Percentiles rank a stretch among this genome's conserved stretches.
Conservation (phyloP, 2,329 filamentous ascomycete genomes). For the Cadophora sp. region DNA sequence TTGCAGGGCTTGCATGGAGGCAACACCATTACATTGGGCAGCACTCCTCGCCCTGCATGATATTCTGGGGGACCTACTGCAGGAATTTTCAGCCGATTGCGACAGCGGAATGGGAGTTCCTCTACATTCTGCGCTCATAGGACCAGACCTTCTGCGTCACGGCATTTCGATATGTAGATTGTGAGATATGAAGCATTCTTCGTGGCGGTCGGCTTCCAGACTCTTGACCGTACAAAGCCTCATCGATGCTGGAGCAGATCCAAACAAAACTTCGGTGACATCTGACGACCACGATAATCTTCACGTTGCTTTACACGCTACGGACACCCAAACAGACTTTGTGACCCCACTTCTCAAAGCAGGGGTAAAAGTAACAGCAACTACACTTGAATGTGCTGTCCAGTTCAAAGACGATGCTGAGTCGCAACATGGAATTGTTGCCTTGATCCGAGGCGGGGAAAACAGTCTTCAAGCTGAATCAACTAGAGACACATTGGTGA, state of each 20-base stretch:
- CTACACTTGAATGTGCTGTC: not conserved
- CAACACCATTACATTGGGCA: not conserved
- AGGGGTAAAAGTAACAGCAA: not conserved
- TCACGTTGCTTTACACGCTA: not conserved
- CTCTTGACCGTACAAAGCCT: not conserved
- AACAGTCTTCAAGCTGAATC: not conserved
- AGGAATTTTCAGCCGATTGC: not conserved
- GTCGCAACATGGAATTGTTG: not conserved
- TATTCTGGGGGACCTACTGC: not conserved
- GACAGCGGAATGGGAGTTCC: not conserved
- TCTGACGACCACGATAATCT: not conserved
- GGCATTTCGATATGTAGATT: not conserved
- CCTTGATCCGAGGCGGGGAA: not conserved
- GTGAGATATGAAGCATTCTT: not conserved
- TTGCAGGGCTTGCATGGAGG: not conserved
- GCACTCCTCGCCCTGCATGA: not conserved
- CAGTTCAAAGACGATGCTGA: not conserved
- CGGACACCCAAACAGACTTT: not conserved
- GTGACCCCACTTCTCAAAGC: not conserved
- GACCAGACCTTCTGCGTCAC: not conserved
- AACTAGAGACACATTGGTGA: not conserved
- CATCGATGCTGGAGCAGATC: not conserved
- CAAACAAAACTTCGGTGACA: not conserved
- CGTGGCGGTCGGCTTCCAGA: not conserved
- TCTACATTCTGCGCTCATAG: not conserved